Evolutionary conservation across 768 basidiomycete genomes (phyloP).

Genomic region (Lactarius pseudohatsudake): DNA sequence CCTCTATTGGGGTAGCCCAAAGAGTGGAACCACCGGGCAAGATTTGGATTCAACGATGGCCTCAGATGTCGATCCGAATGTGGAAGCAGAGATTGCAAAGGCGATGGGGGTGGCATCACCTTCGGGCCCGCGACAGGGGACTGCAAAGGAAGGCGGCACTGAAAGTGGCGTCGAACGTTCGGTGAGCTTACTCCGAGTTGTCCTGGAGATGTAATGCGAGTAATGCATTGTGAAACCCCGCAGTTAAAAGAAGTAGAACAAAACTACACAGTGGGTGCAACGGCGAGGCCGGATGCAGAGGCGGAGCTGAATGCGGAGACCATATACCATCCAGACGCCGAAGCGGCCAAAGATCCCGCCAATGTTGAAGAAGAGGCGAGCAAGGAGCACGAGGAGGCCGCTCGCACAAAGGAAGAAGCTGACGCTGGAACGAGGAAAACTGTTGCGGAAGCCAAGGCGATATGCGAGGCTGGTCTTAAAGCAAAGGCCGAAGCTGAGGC

Average conservation of each 20-base stretch:
- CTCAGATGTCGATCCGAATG: not conserved
- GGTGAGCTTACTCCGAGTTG: not conserved
- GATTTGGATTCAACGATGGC: not conserved
- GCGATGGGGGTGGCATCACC: not conserved
- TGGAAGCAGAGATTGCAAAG: not conserved
- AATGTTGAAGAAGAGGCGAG: not conserved
- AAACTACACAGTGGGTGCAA: not conserved
- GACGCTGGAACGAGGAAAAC: too few species aligned
- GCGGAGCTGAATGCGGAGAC: not conserved
- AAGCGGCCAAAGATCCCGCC: not conserved
- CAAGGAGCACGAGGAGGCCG: not conserved
- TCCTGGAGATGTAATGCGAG: too few species aligned
- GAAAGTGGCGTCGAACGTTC: not conserved
- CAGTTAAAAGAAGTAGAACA: too few species aligned
- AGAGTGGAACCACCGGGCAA: too few species aligned
- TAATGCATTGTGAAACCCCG: too few species aligned
- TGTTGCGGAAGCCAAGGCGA: not conserved
- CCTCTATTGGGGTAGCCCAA: too few species aligned
- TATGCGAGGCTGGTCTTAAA: too few species aligned
- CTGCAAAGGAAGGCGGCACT: not conserved
- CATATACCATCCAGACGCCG: not conserved
- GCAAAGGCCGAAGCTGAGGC: not conserved
- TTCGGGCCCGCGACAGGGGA: not conserved
- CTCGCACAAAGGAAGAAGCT: not conserved
- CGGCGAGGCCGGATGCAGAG: not conserved